Base-by-base conservation (phyloP, 2,329 filamentous ascomycete species). In the Westerdykella sp. region DNA sequence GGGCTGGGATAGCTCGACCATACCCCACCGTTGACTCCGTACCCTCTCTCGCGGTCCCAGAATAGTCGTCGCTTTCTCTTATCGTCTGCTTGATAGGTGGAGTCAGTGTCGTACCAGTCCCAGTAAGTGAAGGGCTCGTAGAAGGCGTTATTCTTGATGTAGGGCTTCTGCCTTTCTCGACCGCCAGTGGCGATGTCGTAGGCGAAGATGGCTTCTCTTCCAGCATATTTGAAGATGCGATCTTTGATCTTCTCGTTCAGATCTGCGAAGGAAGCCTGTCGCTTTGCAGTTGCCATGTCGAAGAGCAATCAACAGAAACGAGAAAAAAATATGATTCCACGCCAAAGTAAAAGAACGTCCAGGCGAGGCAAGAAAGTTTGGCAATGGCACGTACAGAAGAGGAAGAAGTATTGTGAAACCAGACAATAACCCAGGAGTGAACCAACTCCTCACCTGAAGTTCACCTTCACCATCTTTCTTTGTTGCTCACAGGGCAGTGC, bases 71-170 rank as follows among this genome's bases (percentile, higher is more conserved):
- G 43, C 37, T 53, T 57, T 9, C 38, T 30, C 18, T 22, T 41
- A 34, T 42, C 31, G 16, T 22, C 31, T n/a, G 39, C 34, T 10
- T n/a, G 36, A 4, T 41, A 43, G 18, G 39, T 14, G 14, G 22
- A 21, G 21, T 41, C 12, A 11, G 12, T 41, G 1, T 47, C 51
- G 37, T 53, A 43, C 57, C 59, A 62, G 44, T 60, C 57, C 48
- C 46, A 57, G 44, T 56, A 60, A 3, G 48, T 55, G 40, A 60
- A 60, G 5, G 57, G 56, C 36, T 60, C 56, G 34, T 48, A 46
- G 14, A 53, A 35, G n/a, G 32, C 32, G 32, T 35, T 35, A 9
- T 35, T 18, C 16, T 35, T 35, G 32, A 35, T 9, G 32, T 35
- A 35, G 32, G 32, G 16, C 16, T 18, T 35, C 9, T 35, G n/a